Evolutionary conservation across 192 early-diverging fungal species (phyloP).

Genomic region (Umbelopsis ramanniana): DNA sequence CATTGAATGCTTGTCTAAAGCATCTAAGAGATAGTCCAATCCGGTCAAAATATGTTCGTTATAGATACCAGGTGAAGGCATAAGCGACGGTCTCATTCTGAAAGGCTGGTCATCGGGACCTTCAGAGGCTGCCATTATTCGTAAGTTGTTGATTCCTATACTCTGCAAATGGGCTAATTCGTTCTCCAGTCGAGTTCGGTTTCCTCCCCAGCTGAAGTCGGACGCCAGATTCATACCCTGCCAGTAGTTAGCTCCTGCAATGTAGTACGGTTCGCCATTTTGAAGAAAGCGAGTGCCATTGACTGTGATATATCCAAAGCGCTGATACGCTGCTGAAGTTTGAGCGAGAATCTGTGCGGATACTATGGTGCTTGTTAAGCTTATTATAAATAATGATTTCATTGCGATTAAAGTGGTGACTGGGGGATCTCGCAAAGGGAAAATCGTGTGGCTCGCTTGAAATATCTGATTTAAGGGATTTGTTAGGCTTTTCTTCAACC

Average conservation of each 20-base stretch:
- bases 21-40: constrained; percentile 66
- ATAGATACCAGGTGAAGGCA: constrained; percentile 56
- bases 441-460: no score
- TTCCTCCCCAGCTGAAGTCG: constrained; percentile 43
- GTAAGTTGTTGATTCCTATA: constrained; percentile 61
- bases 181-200: constrained; percentile 53
- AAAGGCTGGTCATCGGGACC: constrained; percentile 59
- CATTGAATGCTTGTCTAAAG: constrained; percentile 56
- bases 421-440: no score
- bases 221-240: constrained; percentile 74
- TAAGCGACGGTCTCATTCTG: constrained; percentile 63
- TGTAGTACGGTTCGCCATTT: constrained; percentile 35
- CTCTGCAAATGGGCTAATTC: constrained; percentile 53
- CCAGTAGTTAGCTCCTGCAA: constrained; percentile 74
- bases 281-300: constrained; percentile 42
- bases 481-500: no score
- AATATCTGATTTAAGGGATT: no score
- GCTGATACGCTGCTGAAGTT: neutral
- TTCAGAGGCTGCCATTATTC: constrained; percentile 67
- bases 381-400: neutral
- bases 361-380: neutral
- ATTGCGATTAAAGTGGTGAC: neutral
- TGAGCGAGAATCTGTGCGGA: neutral
- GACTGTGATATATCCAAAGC: constrained; percentile 46
- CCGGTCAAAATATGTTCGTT: constrained; percentile 60